A percentile compares a stretch with the other conserved stretches of the same genome.
phyloP scores from a whole-genome alignment of 768 basidiomycete species.

The Psilocybe subaeruginosa region DNA sequence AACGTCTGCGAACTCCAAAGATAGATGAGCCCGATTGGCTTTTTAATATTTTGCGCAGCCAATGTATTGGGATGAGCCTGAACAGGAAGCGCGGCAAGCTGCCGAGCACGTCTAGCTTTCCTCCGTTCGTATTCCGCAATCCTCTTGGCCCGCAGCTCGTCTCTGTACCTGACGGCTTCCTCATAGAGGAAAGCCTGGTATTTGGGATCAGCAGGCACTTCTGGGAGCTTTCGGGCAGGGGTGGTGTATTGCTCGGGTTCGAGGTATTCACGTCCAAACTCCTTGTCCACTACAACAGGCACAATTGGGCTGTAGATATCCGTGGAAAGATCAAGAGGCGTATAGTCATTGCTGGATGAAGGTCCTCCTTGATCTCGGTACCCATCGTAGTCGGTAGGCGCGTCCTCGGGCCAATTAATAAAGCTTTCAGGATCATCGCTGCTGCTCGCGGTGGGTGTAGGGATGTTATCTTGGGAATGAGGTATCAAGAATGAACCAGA shows the following conservation, averaged over 20 bases:
- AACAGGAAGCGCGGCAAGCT: neutral
- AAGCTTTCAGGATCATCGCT: slow-evolving; percentile 11
- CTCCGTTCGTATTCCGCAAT: slow-evolving; percentile 11
- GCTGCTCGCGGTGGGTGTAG: neutral
- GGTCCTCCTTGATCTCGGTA: neutral
- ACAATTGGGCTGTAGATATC: slow-evolving; percentile 1
- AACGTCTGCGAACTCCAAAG: slow-evolving; percentile 33
- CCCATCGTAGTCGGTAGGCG: slow-evolving; percentile 3
- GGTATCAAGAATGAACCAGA: neutral
- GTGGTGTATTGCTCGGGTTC: slow-evolving; percentile 14
- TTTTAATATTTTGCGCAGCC: neutral
- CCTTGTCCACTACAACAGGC: slow-evolving; percentile 7
- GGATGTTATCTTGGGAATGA: neutral
- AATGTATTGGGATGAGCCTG: neutral
- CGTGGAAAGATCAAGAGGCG: neutral
- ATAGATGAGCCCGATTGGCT: slow-evolving; percentile 46
- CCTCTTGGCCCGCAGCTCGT: slow-evolving; percentile 6
- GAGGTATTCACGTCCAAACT: slow-evolving; percentile 23
- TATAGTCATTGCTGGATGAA: neutral
- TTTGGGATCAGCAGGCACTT: slow-evolving; percentile 12
- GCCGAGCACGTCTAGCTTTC: slow-evolving; percentile 2
- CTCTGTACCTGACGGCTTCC: slow-evolving; percentile 10
- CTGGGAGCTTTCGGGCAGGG: slow-evolving; percentile 1
- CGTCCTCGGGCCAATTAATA: slow-evolving; percentile 28
- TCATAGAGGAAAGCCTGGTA: slow-evolving; percentile 18